Base-by-base conservation (phyloP, 2,329 filamentous ascomycete genomes). In the Neofusicoccum kwambonambiense region DNA sequence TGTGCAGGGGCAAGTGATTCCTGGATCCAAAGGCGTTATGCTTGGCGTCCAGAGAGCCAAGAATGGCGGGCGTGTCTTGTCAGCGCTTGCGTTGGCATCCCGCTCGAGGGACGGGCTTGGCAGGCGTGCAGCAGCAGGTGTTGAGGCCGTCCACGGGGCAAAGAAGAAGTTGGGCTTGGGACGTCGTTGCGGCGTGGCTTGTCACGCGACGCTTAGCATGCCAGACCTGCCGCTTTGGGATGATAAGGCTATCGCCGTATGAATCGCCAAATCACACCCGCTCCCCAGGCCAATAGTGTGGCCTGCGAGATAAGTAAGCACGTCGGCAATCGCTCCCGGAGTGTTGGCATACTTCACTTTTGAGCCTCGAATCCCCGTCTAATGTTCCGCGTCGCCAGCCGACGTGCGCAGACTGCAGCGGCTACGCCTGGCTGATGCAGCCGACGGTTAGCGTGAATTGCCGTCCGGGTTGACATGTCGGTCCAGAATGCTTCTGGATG, bases 141-240 rank as follows among this genome's bases (percentile, higher is more conserved):
- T 42, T 1, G 51, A 42, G 31, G 52, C 3, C 34, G 5, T 17
- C n/a, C 22, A 15, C 19, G 31, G 7, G 15, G 37, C 41, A 56
- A 37, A 56, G 34, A 42, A 41, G 52, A 56, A 42, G 52, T 37
- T 31, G 51, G 51, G 37, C 37, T 41, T 41, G 13, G n/a, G 35
- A 56, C 41, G 51, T 7, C 15, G 51, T 39, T 41, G 31, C 39
- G 52, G 52, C 37, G 52, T 42, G 52, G 37, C 19, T 41, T 41
- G 52, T 56, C 52, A 56, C 52, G 52, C 52, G 52, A n/a, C 52
- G 52, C 35, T 56, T 56, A 37, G 37, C 27, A 56, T 42, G 17
- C 35, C 37, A 56, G 52, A 56, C 52, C 52, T 56, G 37, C 52
- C 52, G n/a, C 13, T 56, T 56, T 31, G 52, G 52, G 52, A 56